Base-by-base conservation (phyloP, 345 rosid genomes). In the Populus pruinosa region DNA sequence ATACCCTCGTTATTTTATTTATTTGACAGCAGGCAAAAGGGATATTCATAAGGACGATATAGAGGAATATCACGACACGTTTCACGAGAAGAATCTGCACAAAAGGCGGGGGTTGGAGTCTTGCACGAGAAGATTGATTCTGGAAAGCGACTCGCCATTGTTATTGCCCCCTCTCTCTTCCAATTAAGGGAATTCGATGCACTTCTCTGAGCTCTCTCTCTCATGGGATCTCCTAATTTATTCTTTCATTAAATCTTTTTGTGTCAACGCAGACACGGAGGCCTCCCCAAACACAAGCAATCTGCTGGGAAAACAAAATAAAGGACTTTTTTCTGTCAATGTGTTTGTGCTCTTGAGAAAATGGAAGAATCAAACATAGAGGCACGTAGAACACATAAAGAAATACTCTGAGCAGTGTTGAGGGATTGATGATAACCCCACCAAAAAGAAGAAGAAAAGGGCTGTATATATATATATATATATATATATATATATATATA, bases 1-100 rank as follows among this genome's bases (percentile, higher is more conserved):
- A 33, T 33, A 33, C 20, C 17, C 29, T 25, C 9, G 8, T 3
- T 47, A 29, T 17, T 41, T 16, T 17, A 13, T 23, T 35, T 8
- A 47, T 75, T 55, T 25, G 16, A 76, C 63, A 66, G 75, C 78
- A 86, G 94, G 89, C 94, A 90, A 83, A 87, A 86, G 87, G 91
- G 91, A 90, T 90, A 90, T 89, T 85, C 94, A 90, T 72, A 76
- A 67, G 86, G 80, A 74, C 68, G 85, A 80, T 73, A 76, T 59
- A 61, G 49, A 63, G 83, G 87, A 87, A 86, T 91, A 88, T 72
- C 10, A 73, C 29, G 88, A 84, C 92, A 84, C 85, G 87, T 86
- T 89, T 84, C 86, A 75, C 74, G 86, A 76, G 89, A 88, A 80
- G 81, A 80, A 83, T 80, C 83, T 55, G 4, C 31, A 50, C 11